phyloP scores from a whole-genome alignment of 768 basidiomycete genomes.

The Leccinum subgranulosum region DNA sequence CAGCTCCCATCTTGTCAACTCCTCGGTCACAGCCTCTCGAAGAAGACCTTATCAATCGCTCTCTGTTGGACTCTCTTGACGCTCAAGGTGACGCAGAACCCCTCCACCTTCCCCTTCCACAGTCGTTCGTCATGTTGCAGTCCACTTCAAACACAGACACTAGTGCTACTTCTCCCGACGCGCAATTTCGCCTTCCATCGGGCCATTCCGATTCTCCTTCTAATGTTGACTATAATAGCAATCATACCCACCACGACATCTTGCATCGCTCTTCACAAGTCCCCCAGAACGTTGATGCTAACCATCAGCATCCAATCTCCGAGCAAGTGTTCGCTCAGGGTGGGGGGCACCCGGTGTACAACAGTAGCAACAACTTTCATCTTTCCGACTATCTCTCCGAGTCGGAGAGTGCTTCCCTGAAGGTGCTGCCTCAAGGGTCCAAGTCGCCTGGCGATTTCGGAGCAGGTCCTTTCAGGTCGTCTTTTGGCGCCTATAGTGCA shows the following conservation, averaged over 20 bases:
- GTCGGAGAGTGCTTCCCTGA: constrained; percentile 32
- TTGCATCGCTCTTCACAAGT: constrained; percentile 25
- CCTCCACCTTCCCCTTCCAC: constrained; percentile 28
- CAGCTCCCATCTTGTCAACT: constrained; percentile 34
- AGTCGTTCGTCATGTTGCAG: constrained; percentile 44
- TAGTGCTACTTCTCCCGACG: constrained; percentile 45
- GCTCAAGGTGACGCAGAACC: constrained; percentile 82
- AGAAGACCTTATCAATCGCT: constrained; percentile 86
- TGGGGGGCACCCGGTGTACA: constrained; percentile 40
- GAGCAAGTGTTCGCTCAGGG: constrained; percentile 32
- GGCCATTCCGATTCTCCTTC: constrained; percentile 53
- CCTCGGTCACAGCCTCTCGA: constrained; percentile 35
- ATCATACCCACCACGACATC: constrained; percentile 36
- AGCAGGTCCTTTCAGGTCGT: constrained; percentile 35
- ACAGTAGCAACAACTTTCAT: constrained; percentile 35
- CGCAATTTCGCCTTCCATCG: constrained; percentile 49
- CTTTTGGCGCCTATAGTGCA: constrained; percentile 33
- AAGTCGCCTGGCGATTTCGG: constrained; percentile 35
- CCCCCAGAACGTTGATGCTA: constrained; percentile 28
- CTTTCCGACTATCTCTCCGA: constrained; percentile 35
- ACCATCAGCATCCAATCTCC: constrained; percentile 31
- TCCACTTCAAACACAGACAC: constrained; percentile 55
- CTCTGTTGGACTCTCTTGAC: constrained; percentile 78
- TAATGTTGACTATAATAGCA: constrained; percentile 36
- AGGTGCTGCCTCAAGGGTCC: constrained; percentile 27